These are phyloP conservation scores for Citrus hindsii DNA, from an alignment of 345 rosid genomes.

Conservation along the genomic window DNA sequence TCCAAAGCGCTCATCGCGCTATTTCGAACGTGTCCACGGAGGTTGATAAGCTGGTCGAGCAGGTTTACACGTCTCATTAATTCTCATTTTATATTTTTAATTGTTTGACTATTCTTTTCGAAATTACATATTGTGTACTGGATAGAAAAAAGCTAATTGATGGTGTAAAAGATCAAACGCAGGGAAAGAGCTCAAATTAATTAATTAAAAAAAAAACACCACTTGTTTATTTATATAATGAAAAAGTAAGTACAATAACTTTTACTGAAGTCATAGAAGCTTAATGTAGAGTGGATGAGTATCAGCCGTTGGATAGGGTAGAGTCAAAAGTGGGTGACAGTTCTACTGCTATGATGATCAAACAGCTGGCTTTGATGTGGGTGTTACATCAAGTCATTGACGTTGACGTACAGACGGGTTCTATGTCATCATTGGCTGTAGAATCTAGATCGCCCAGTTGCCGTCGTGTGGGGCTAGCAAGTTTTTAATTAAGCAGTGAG, in stretches of 20 bases:
- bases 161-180: neutral
- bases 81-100: neutral
- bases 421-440: neutral
- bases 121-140: neutral
- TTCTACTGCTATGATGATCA: conserved; percentile 7
- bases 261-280: neutral
- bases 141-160: too few relatives aligned
- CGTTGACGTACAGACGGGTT: conserved; percentile 1
- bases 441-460: neutral
- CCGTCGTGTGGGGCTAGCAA: neutral
- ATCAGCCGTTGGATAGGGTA: neutral
- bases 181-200: neutral
- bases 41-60: conserved; percentile 45
- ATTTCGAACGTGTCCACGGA: conserved; percentile 42
- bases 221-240: too few relatives aligned
- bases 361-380: conserved; percentile 15
- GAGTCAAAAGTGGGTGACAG: conserved; percentile 3
- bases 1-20: conserved; percentile 39
- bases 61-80: conserved; percentile 26
- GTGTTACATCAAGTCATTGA: neutral
- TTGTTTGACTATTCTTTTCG: neutral
- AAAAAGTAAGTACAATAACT: too few relatives aligned
- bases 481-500: neutral
- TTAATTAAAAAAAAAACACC: neutral
- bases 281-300: neutral